These are phyloP conservation scores for Chaetomium sp. DNA, from an alignment of 2,329 filamentous ascomycete species.

Conservation along the genomic window DNA sequence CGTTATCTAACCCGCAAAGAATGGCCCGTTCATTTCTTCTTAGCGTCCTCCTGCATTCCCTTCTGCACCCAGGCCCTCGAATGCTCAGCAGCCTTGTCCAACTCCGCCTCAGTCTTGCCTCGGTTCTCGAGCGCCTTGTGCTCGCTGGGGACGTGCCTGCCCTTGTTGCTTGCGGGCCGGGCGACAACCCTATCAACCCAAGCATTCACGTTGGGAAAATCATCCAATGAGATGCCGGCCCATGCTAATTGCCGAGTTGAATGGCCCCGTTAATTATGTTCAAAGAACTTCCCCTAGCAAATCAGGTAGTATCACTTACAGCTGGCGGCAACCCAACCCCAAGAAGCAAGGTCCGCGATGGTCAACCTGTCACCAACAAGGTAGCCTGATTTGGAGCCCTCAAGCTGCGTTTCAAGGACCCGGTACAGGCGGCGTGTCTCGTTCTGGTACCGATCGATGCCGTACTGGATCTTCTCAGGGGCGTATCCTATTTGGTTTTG, in stretches of 20 bases:
- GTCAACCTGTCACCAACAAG: conserved; percentile 63
- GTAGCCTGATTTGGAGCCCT: conserved; percentile 48
- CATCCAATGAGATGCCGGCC: conserved; percentile 21
- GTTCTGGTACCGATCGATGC: conserved; percentile 73
- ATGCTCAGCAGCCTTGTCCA: conserved; percentile 46
- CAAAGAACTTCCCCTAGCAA: not conserved
- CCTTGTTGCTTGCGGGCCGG: conserved; percentile 68
- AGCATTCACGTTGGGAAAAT: conserved; percentile 68
- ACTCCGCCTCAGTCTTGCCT: conserved; percentile 35
- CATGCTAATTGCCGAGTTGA: conserved; percentile 13
- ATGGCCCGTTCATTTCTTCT: conserved; percentile 33
- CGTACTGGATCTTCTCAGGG: conserved; percentile 75
- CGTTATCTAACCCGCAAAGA: not conserved
- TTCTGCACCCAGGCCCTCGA: conserved; percentile 53
- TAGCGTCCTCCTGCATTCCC: conserved; percentile 56
- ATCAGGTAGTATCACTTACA: conserved; percentile 31
- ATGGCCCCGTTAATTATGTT: not conserved
- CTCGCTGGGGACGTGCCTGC: conserved; percentile 57
- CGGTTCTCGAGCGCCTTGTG: conserved; percentile 48
- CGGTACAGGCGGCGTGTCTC: conserved; percentile 79
- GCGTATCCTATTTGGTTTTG: conserved; percentile 56
- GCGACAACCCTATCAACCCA: conserved; percentile 69
- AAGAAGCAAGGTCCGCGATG: conserved; percentile 73
- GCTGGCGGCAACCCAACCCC: conserved; percentile 64
- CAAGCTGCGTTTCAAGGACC: conserved; percentile 67